Evolutionary conservation across 2,329 filamentous ascomycete genomes (phyloP), one percentile per base, ranked within the genome.

Genomic region (Madurella mycetomatis): DNA sequence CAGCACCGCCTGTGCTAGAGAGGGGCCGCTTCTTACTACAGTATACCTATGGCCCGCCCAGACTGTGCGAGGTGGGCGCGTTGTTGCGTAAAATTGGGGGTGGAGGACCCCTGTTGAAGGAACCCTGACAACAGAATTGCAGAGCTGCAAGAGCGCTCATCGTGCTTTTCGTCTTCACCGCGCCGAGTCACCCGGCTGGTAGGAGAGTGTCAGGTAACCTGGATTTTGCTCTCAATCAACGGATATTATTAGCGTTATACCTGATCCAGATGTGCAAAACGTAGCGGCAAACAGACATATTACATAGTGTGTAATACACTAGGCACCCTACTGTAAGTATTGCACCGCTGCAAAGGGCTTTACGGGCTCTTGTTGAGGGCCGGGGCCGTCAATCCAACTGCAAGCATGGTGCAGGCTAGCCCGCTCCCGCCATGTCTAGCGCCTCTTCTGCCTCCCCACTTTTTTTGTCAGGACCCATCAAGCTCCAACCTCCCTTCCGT

Each of bases 391-490:
- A 37, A 37, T 25, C 34, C 34, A 37, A 15, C 34, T 15, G 4
- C 34, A 37, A 65, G 62, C 55, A 56, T 46, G 57, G 55, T 62
- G 62, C 61, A 64, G 58, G 59, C 53, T 55, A 53, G 56, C 50
- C 45, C 50, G 53, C 32, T 30, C 11, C 47, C n/a, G 32, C 54
- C 48, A 31, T 42, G 15, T 31, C 41, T 41, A 57, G 57, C 47
- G 52, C 41, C 50, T 57, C 13, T 11, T 37, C 34, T 62, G 49
- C 51, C 59, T 61, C 66, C 67, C 57, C 66, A n/a, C 65, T 61
- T 60, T 61, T 61, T 65, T 58, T 64, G 65, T 58, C 62, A 56
- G 49, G 58, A 55, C 54, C 57, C 57, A 59, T 48, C 51, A 16
- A 56, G 48, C 58, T 56, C 60, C 58, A 62, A 61, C 61, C 58